Evolutionary conservation across 176 grass and related monocot genomes (phyloP), one percentile per base, ranked within the genome.

Genomic region (Tillandsia leiboldiana): DNA sequence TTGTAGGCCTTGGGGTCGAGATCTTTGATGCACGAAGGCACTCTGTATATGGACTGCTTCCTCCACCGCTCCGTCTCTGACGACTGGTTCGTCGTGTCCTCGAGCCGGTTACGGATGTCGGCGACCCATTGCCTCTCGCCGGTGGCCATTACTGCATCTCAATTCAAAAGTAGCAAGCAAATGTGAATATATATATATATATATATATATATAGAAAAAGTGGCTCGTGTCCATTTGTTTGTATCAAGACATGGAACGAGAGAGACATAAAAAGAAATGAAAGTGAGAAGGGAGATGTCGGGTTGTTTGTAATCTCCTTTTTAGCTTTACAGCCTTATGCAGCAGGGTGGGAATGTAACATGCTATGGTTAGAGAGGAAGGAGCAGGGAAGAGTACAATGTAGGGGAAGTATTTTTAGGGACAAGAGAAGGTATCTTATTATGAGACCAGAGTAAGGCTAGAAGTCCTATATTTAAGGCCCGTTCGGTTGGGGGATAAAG

Each of bases 21-120:
- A 20, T 81, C 76, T 76, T 87, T 87, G 83, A 96, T 92, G 79
- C 86, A 90, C 12, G 78, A 70, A 4, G 88, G 88, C 10, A 92
- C 86, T 13, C 59, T 79, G 77, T 96, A 96, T 63, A 92, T 92
- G 50, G 67, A 67, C 51, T 81, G 83, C 1, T 77, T 90, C 51
- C 71, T 77, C 92, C 86, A 92, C 63, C 67, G 50, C 10, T 79
- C 66, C 50, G 71, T 72, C 73, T 92, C 93, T 2, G 52, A 27
- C 53, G 64, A 26, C 10, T 65, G 70, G 61, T 82, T 70, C 18
- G 80, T 70, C 18, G 80, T 66, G 1, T 78, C 64, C 66, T 27
- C 51, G 14, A 96, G 56, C 33, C 49, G 69, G 50, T 70, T 70
- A 69, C 70, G 56, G 57, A 91, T 70, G 50, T 91, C 85, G 66